phyloP scores from a whole-genome alignment of 208 protist genomes.

The Hexamita inflata region DNA sequence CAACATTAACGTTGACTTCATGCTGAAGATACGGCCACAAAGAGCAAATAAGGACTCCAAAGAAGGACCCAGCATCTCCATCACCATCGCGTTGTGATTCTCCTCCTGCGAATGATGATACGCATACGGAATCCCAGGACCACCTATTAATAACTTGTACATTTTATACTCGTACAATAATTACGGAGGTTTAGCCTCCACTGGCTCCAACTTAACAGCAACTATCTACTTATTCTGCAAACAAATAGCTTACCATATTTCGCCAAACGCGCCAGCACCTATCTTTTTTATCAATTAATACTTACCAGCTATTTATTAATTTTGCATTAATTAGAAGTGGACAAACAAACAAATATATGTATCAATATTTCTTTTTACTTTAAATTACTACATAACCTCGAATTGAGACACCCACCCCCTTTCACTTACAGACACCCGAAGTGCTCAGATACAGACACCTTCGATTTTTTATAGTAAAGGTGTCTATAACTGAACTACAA shows the following conservation, averaged over 20 bases:
- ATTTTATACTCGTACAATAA: slow-evolving; percentile 84
- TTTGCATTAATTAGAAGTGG: too few relatives aligned
- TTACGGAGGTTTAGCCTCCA: slow-evolving; percentile 71
- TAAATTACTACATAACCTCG: too few relatives aligned
- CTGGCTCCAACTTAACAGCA: slow-evolving; percentile 70
- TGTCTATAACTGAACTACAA: too few relatives aligned
- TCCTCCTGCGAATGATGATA: slow-evolving; percentile 76
- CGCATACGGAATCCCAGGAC: slow-evolving; percentile 72
- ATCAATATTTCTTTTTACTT: too few relatives aligned
- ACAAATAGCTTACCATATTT: not conserved
- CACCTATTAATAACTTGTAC: slow-evolving; percentile 61
- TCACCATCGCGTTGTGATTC: slow-evolving; percentile 91
- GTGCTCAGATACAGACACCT: too few relatives aligned
- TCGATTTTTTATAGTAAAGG: too few relatives aligned
- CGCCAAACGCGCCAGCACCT: not conserved
- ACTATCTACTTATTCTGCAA: slow-evolving; percentile 54
- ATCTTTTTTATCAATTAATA: not conserved
- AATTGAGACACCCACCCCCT: too few relatives aligned
- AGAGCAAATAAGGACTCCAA: slow-evolving; percentile 88
- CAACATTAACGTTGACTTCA: slow-evolving; percentile 92
- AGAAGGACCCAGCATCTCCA: slow-evolving; percentile 85
- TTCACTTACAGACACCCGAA: too few relatives aligned
- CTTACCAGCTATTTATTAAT: not conserved
- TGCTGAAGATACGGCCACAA: slow-evolving; percentile 61
- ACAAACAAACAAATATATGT: too few relatives aligned